phyloP scores from a whole-genome alignment of 345 rosid genomes.

The Turritis glabra region DNA sequence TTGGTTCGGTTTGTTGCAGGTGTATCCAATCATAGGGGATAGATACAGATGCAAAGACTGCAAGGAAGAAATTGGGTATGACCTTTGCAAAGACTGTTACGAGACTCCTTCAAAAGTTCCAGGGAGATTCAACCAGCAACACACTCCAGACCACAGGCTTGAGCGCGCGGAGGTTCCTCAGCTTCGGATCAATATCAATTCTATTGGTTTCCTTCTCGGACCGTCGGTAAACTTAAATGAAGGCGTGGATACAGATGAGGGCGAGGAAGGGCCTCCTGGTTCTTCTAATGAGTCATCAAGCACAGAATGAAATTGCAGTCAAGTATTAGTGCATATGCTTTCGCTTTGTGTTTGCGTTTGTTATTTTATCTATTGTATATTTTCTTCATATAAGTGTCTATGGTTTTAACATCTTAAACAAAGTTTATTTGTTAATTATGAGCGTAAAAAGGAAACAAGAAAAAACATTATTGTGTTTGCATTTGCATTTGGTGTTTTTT shows the following conservation, averaged over 20 bases:
- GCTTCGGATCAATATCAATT: neutral
- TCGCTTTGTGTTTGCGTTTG: neutral
- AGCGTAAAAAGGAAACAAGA: neutral
- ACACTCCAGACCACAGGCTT: constrained; percentile 74
- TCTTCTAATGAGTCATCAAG: constrained; percentile 24
- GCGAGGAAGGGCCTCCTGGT: constrained; percentile 23
- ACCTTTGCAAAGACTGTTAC: constrained; percentile 85
- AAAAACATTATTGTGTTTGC: too few relatives aligned
- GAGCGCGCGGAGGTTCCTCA: constrained; percentile 20
- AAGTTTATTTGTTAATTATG: neutral
- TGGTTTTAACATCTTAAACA: neutral
- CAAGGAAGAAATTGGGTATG: constrained; percentile 63
- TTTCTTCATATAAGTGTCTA: neutral
- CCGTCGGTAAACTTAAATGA: neutral
- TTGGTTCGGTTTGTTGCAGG: constrained; percentile 42
- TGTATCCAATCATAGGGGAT: constrained; percentile 71
- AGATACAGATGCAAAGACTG: constrained; percentile 76
- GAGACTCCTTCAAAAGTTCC: constrained; percentile 56
- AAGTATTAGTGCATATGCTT: neutral
- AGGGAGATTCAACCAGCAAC: constrained; percentile 92
- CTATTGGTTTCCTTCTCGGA: constrained; percentile 15
- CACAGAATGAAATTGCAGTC: constrained; percentile 19
- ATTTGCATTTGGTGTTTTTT: neutral
- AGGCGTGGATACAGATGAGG: constrained; percentile 18
- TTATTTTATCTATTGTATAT: neutral